These are phyloP conservation scores for Aspergillus ochraceoroseus DNA, from an alignment of 2,329 filamentous ascomycete genomes.

Conservation along the genomic window DNA sequence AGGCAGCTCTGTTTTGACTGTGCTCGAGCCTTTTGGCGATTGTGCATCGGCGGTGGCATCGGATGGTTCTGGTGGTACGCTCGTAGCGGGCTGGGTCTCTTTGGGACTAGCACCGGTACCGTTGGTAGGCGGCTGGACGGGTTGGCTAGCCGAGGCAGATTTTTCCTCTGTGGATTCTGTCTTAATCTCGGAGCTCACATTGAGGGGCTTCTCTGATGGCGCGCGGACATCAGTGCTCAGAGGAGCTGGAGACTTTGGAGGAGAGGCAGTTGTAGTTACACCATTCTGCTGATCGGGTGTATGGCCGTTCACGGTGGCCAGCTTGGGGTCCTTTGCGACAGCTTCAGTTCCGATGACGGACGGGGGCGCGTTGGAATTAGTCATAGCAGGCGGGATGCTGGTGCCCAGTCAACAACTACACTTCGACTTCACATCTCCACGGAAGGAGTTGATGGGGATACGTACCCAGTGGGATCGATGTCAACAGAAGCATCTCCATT, in stretches of 20 bases:
- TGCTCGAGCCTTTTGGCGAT: constrained; percentile 18
- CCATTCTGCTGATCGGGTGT: constrained; percentile 29
- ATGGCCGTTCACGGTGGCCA: constrained; percentile 31
- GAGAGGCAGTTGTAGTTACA: constrained; percentile 23
- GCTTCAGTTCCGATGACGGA: constrained; percentile 16
- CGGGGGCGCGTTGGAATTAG: constrained; percentile 25
- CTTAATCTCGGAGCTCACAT: constrained; percentile 12
- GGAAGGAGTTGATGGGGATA: constrained; percentile 6
- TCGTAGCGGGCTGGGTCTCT: constrained; percentile 10
- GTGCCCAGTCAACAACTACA: constrained; percentile 18
- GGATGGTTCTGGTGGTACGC: constrained; percentile 11
- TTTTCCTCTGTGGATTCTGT: constrained; percentile 9
- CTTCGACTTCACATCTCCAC: neutral
- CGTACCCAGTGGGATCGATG: constrained; percentile 30
- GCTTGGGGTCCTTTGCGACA: constrained; percentile 17
- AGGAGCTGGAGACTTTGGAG: constrained; percentile 29
- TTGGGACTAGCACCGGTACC: constrained; percentile 7
- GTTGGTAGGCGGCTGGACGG: constrained; percentile 4
- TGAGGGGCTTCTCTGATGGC: constrained; percentile 14
- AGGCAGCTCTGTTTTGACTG: constrained; percentile 33
- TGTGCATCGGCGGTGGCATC: constrained; percentile 19
- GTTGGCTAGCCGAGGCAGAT: constrained; percentile 1
- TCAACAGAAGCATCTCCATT: constrained; percentile 31
- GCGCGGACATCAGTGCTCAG: constrained; percentile 13
- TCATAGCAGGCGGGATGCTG: constrained; percentile 24